Percentiles rank a stretch among this genome's conserved stretches.
Evolutionary conservation across 306 rosid species (phyloP).

Genomic region (Medicago arabica): DNA sequence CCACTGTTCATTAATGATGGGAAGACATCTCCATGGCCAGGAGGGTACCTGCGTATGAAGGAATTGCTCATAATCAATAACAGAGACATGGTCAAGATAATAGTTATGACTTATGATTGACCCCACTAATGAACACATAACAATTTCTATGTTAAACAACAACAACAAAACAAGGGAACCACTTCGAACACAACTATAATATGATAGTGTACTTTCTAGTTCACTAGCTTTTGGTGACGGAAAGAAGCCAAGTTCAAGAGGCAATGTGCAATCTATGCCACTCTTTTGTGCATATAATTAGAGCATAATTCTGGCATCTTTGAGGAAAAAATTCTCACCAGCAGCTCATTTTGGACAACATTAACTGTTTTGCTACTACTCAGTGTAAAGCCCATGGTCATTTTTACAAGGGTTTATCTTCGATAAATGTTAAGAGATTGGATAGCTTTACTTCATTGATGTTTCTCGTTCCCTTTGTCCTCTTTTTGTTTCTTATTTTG

Average conservation of each 20-base stretch:
- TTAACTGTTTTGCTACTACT: not conserved
- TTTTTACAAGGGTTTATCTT: not conserved
- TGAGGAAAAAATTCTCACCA: not conserved
- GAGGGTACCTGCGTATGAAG: conserved; percentile 80
- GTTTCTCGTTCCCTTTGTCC: conserved; percentile 14
- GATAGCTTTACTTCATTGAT: conserved; percentile 11
- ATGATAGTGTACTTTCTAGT: not conserved
- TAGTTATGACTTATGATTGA: not conserved
- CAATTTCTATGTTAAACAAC: not conserved
- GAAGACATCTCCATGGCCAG: conserved; percentile 98
- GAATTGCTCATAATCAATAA: conserved; percentile 32
- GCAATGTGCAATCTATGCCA: not conserved
- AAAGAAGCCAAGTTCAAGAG: not conserved
- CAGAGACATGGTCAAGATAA: conserved; percentile 28
- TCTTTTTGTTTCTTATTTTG: not conserved
- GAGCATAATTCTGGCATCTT: not conserved
- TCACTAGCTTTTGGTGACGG: not conserved
- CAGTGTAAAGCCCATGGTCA: not conserved
- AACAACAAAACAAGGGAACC: not conserved
- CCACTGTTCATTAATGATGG: conserved; percentile 88
- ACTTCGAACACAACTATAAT: not conserved
- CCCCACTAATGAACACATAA: conserved; percentile 13
- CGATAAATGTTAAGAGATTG: not conserved
- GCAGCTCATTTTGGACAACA: conserved; percentile 1
- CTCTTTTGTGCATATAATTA: conserved; percentile 6